Percentiles rank a stretch among this genome's conserved stretches.
phyloP scores from a whole-genome alignment of 2,329 filamentous ascomycete genomes.

The Fusarium coicis region DNA sequence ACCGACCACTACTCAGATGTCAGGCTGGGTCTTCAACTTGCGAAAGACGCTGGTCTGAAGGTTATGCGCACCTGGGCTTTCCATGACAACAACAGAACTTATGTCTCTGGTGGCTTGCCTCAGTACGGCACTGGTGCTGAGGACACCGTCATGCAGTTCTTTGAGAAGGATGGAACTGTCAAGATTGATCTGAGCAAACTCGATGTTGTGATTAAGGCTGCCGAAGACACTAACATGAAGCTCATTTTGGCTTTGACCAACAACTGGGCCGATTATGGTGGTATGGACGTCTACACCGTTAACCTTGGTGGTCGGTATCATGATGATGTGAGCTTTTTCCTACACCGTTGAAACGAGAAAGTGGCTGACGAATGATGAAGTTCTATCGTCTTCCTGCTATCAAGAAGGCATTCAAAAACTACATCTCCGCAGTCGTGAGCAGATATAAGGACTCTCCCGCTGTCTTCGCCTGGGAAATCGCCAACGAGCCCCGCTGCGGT shows the following conservation, averaged over 20 bases:
- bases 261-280: constrained; percentile 69
- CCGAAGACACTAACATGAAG: constrained; percentile 61
- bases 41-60: constrained; percentile 24
- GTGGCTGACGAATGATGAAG: constrained; percentile 39
- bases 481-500: constrained; percentile 68
- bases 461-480: constrained; percentile 75
- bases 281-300: constrained; percentile 69
- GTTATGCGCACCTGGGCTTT: constrained; percentile 29
- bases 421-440: constrained; percentile 68
- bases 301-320: constrained; percentile 64
- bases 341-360: too few relatives aligned
- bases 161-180: constrained; percentile 20
- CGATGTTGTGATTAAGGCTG: constrained; percentile 47
- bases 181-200: constrained; percentile 24
- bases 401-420: constrained; percentile 65
- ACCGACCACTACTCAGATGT: constrained; percentile 45
- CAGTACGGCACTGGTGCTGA: constrained; percentile 59
- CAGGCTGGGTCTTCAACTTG: constrained; percentile 1
- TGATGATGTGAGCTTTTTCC: constrained; percentile 38
- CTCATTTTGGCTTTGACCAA: constrained; percentile 65
- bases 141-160: constrained; percentile 54
- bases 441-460: constrained; percentile 68
- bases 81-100: constrained; percentile 26
- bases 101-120: constrained; percentile 49
- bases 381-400: constrained; percentile 63